A percentile compares a stretch with the other conserved stretches of the same genome.
phyloP scores from a whole-genome alignment of 1,284 basidiomycete genomes.

The Melampsora larici-populina region DNA sequence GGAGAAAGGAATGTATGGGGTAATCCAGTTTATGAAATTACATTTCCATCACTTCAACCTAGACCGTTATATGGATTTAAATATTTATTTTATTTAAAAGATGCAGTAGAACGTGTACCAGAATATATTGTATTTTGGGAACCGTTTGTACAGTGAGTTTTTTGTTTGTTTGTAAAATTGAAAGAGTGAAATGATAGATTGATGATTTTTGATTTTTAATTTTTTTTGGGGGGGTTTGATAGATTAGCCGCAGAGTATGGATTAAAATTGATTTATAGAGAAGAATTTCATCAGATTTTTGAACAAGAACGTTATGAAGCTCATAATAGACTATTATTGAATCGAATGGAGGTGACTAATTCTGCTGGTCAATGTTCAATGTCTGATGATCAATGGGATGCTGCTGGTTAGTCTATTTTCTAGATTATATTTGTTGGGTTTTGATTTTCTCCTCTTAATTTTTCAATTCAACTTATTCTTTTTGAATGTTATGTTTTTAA shows the following conservation, averaged over 20 bases:
- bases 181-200: neutral
- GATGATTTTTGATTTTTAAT: neutral
- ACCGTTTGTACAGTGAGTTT: conserved; percentile 74
- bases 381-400: conserved; percentile 91
- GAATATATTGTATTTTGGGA: conserved; percentile 96
- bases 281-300: conserved; percentile 84
- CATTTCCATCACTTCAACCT: conserved; percentile 66
- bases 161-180: neutral
- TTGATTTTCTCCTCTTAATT: neutral
- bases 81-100: conserved; percentile 87
- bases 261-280: conserved; percentile 71
- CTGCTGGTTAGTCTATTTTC: conserved; percentile 70
- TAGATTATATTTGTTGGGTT: neutral
- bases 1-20: conserved; percentile 56
- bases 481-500: neutral
- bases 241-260: conserved; percentile 81
- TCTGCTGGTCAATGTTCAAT: conserved; percentile 77
- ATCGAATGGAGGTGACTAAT: conserved; percentile 84
- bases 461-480: conserved; percentile 13
- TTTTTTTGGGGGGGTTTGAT: conserved; percentile 23
- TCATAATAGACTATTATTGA: conserved; percentile 59
- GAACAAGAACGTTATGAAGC: conserved; percentile 69
- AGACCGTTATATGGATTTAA: conserved; percentile 77
- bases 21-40: conserved; percentile 82
- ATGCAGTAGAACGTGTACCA: conserved; percentile 94